Base-by-base conservation (phyloP, 2,329 filamentous ascomycete species). In the Coniella vitis region DNA sequence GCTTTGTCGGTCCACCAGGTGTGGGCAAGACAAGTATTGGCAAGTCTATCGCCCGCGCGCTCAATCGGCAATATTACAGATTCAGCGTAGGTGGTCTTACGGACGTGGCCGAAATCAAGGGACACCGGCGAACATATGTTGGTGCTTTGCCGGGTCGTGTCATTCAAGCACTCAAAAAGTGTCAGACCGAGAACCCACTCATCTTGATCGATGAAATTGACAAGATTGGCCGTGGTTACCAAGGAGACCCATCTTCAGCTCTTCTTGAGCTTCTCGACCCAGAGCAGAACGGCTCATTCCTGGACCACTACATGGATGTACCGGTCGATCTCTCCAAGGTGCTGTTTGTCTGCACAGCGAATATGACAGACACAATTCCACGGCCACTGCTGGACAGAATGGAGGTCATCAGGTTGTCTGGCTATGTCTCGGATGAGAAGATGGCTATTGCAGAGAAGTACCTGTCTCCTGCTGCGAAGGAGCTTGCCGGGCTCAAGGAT, bases 11-110 rank as follows among this genome's bases (percentile, higher is more conserved):
- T 1, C 93, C 93, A 45, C 93, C 93, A 16, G 93, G 93, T 73
- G 93, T 98, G 21, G 93, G 93, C 60, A 98, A 98, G 75, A 98
- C 93, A 3, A 96, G 90, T 66, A 98, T 98, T 57, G 93, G 93
- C 63, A 98, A 98, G 67, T 97, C 90, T 0, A 96, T 98, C 60
- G 93, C 93, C 14, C 81, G 91, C 48, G 94, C 93, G 22, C 73
- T 98, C 50, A 96, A 96, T 69, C 79, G 94, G 51, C 85, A 98
- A 63, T 98, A 98, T 72, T 98, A 98, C 73, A 82, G 93, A 58
- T 98, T 98, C 75, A 96, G 90, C 62, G 93, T 98, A 8, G 93
- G 93, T 63, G 93, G 93, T 58, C 76, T 98, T 57, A 95, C 91
- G 4, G 93, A 98, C 68, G 94, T 98, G 55, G 93, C 93, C 16